Evolutionary conservation across 2,329 filamentous ascomycete genomes (phyloP).

Genomic region (Colletotrichum higginsianum): DNA sequence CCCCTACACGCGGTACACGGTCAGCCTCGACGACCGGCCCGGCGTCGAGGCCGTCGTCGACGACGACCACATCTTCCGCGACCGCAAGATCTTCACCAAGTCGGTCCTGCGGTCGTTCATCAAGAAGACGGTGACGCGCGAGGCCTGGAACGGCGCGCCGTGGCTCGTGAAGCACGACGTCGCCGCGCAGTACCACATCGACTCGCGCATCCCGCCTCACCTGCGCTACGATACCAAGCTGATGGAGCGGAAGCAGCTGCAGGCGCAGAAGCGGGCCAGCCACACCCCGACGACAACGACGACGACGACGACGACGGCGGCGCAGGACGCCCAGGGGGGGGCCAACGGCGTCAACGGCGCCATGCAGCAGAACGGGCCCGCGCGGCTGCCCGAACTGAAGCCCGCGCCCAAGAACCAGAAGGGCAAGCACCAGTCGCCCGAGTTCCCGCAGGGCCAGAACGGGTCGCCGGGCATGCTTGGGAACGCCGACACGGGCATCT

Average conservation of each 20-base stretch:
- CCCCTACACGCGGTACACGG: conserved; percentile 85
- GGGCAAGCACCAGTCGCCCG: conserved; percentile 62
- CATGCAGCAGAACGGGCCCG: conserved; percentile 57
- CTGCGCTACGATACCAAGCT: conserved; percentile 86
- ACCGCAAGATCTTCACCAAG: conserved; percentile 95
- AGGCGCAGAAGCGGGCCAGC: conserved; percentile 74
- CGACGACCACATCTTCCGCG: conserved; percentile 85
- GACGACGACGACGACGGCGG: too few species aligned
- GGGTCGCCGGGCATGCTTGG: conserved; percentile 54
- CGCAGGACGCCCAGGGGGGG: conserved; percentile 31
- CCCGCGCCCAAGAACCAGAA: conserved; percentile 81
- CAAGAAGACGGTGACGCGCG: conserved; percentile 92
- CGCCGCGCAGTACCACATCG: conserved; percentile 87
- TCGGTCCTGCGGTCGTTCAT: conserved; percentile 94
- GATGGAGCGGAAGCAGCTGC: conserved; percentile 81
- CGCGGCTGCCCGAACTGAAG: conserved; percentile 80
- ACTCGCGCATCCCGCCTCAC: conserved; percentile 87
- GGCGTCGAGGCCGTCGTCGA: conserved; percentile 84
- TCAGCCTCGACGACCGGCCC: conserved; percentile 78
- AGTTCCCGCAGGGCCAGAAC: conserved; percentile 56
- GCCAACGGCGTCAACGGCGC: conserved; percentile 57
- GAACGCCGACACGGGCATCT: conserved; percentile 54
- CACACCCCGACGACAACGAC: conserved; percentile 49
- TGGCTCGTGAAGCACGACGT: conserved; percentile 94
- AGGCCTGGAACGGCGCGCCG: conserved; percentile 95